These are phyloP conservation scores for Fonsecaea multimorphosa DNA, from an alignment of 2,329 filamentous ascomycete species.

Conservation along the genomic window DNA sequence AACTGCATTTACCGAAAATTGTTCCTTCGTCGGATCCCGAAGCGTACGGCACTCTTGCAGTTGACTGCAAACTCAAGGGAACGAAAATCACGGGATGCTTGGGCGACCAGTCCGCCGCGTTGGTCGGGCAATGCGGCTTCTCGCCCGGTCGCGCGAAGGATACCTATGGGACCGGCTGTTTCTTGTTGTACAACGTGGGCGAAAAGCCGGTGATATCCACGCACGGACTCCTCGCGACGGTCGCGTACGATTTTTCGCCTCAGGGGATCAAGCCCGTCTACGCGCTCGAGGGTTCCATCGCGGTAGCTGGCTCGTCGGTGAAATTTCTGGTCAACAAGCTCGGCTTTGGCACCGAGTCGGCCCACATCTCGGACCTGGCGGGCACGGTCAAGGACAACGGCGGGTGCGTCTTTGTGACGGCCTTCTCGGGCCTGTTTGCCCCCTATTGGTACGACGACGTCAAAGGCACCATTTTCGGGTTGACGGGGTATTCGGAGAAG, in stretches of 20 bases:
- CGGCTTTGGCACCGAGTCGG: constrained; percentile 59
- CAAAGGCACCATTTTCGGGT: constrained; percentile 76
- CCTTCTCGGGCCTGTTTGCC: constrained; percentile 80
- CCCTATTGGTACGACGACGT: constrained; percentile 88
- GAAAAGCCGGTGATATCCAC: constrained; percentile 76
- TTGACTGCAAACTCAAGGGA: constrained; percentile 67
- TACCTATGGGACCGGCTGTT: constrained; percentile 81
- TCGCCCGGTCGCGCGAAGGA: constrained; percentile 77
- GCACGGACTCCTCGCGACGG: constrained; percentile 74
- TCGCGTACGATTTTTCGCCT: constrained; percentile 72
- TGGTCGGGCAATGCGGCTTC: constrained; percentile 81
- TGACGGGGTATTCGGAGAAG: constrained; percentile 76
- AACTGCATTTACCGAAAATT: constrained; percentile 73
- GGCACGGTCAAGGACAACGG: constrained; percentile 70
- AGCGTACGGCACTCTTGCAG: constrained; percentile 67
- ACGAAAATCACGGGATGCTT: constrained; percentile 74
- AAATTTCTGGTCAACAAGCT: constrained; percentile 69
- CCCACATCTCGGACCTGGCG: constrained; percentile 64
- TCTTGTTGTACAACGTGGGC: constrained; percentile 80
- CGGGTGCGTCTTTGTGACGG: constrained; percentile 78
- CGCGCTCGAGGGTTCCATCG: constrained; percentile 76
- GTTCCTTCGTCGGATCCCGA: constrained; percentile 73
- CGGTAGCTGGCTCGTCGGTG: constrained; percentile 73
- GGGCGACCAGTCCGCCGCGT: constrained; percentile 77
- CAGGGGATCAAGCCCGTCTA: constrained; percentile 68